Base-by-base conservation (phyloP, 2,329 filamentous ascomycete genomes). In the Cadophora malorum region DNA sequence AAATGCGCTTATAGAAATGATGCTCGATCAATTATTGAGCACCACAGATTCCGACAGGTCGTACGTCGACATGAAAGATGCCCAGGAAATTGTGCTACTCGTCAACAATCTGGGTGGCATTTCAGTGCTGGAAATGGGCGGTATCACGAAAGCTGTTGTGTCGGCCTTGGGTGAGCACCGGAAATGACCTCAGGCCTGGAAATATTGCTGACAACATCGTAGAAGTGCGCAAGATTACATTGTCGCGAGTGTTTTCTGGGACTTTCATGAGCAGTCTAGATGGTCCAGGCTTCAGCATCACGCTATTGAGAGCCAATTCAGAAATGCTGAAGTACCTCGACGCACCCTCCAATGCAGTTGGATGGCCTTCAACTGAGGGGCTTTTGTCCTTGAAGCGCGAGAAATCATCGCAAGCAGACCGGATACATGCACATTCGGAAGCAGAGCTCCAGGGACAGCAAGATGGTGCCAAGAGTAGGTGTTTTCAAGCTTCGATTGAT, bases 221-320 rank as follows among this genome's bases (percentile, higher is more conserved):
- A 68, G 67, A 55, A 41, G 1, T 19, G 4, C 49, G 33, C 9
- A 41, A 64, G 10, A 64, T 67, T 56, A 77, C 75, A 10, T 82
- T 83, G 0, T 72, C 74, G 16, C 78, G 83, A 56, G 80, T 83
- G 41, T 81, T 83, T 67, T 79, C 79, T 1, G 81, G 81, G 10
- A 79, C 81, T 9, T 81, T 85, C 56, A 83, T 85, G 68, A 85
- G 83, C 0, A 83, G 81, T 0, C 78, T 86, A 6, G 85, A 86
- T 68, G 84, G 80, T 1, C 83, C 84, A 4, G 84, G 84, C 4
- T 86, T 85, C 79, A 83, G 81, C 21, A 82, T 86, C 33, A 85
- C 84, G 0, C 75, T 86, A 0, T 81, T 83, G n/a, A 86, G 86
- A 62, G 64, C 71, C 77, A 85, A 67, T 79, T 79, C 0, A 67